phyloP scores from a whole-genome alignment of 371 early-diverging fungal species.

The Paraphysoderma sedebokerense region DNA sequence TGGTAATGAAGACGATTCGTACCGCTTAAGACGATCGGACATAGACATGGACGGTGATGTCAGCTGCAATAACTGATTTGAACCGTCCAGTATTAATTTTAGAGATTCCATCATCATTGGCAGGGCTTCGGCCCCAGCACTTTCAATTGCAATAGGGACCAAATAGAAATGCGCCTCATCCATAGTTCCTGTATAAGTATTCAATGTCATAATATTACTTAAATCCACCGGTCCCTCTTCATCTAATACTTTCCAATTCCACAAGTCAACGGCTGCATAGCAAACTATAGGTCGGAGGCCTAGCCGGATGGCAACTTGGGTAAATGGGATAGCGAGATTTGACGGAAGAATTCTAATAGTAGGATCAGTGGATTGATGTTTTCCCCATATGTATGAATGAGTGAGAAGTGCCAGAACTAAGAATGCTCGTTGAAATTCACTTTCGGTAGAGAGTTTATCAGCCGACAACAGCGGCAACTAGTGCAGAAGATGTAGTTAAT shows the following conservation, averaged over 20 bases:
- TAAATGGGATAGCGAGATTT: slow-evolving; percentile 71
- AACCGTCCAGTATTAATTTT: slow-evolving; percentile 7
- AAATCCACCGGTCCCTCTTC: slow-evolving; percentile 45
- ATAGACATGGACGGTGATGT: too few relatives aligned
- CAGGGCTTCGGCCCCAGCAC: slow-evolving; percentile 63
- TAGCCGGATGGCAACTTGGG: slow-evolving; percentile 51
- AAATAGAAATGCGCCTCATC: slow-evolving; percentile 97
- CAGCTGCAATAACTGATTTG: too few relatives aligned
- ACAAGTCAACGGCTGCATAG: slow-evolving; percentile 71
- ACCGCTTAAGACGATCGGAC: too few relatives aligned
- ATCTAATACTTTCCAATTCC: slow-evolving; percentile 75
- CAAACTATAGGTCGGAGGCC: slow-evolving; percentile 73
- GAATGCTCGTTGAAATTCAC: slow-evolving; percentile 61
- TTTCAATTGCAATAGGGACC: slow-evolving; percentile 77
- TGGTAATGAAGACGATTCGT: too few relatives aligned
- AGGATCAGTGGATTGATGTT: slow-evolving; percentile 27
- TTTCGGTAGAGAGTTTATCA: slow-evolving; percentile 13
- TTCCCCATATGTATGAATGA: slow-evolving; percentile 85
- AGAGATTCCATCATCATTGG: slow-evolving; percentile 13
- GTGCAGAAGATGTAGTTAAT: too few relatives aligned
- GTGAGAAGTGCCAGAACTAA: slow-evolving; percentile 69
- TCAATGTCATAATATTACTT: slow-evolving; percentile 59
- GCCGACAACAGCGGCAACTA: too few relatives aligned
- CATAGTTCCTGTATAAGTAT: slow-evolving; percentile 70
- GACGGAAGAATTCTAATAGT: slow-evolving; percentile 46